A percentile compares a stretch with the other conserved stretches of the same genome.
Conservation (phyloP, 2,329 filamentous ascomycete genomes). For the Zymoseptoria ardabiliae region DNA sequence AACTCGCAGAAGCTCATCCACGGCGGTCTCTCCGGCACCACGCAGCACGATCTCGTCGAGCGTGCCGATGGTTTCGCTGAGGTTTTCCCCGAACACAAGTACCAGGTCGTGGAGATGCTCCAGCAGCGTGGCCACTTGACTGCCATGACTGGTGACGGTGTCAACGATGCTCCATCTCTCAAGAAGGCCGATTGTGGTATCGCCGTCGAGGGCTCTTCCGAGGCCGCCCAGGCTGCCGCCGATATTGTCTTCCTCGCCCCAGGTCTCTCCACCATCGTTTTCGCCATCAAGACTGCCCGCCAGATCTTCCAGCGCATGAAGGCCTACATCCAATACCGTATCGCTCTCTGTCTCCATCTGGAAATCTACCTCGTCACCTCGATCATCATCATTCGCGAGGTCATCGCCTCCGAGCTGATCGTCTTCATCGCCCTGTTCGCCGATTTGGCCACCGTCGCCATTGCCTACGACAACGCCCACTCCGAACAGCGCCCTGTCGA, state of each 20-base stretch:
- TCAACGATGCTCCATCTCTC: slow-evolving; percentile 65
- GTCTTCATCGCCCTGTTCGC: slow-evolving; percentile 75
- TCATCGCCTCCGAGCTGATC: slow-evolving; percentile 62
- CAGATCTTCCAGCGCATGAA: slow-evolving; percentile 76
- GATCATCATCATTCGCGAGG: slow-evolving; percentile 76
- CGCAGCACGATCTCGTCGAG: slow-evolving; percentile 70
- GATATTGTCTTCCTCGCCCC: slow-evolving; percentile 70
- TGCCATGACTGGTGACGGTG: slow-evolving; percentile 69
- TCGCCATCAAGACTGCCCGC: slow-evolving; percentile 65
- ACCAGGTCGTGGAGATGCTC: slow-evolving; percentile 68
- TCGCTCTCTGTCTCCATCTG: slow-evolving; percentile 65
- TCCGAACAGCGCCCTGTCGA: slow-evolving; percentile 68
- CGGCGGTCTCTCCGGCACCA: slow-evolving; percentile 64
- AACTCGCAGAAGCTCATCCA: slow-evolving; percentile 72
- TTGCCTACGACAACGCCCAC: slow-evolving; percentile 73
- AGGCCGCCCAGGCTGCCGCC: slow-evolving; percentile 64
- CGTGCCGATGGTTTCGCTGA: slow-evolving; percentile 67
- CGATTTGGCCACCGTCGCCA: slow-evolving; percentile 70
- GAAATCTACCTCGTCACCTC: slow-evolving; percentile 71
- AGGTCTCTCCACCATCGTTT: slow-evolving; percentile 63
- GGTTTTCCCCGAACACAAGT: slow-evolving; percentile 70
- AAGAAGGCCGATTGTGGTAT: slow-evolving; percentile 72
- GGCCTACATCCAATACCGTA: slow-evolving; percentile 70
- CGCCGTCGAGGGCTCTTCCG: slow-evolving; percentile 63
- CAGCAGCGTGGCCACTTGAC: slow-evolving; percentile 66